Base-by-base conservation (phyloP, 805 yeast genomes). In the Candida tallmaniae region DNA sequence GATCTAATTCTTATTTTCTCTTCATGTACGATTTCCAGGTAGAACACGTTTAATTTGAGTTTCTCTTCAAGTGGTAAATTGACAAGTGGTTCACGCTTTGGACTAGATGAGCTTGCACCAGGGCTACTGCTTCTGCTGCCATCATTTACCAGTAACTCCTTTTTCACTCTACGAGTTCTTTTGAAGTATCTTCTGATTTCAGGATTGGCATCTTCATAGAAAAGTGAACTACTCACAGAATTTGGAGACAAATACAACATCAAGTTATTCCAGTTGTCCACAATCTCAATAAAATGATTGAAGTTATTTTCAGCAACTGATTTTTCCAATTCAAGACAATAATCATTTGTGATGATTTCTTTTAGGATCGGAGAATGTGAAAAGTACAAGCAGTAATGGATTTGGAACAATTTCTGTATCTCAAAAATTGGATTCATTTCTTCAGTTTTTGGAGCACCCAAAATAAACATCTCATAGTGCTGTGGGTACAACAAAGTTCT, bases 371-470 rank as follows among this genome's bases (percentile, higher is more conserved):
- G 48, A 1, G 70, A 63, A 33, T 64, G 65, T 1, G 68, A 63
- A 36, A 67, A 67, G 42, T 59, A 67, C 8, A 67, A 48, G 4
- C 65, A 51, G 34, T 55, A 61, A 38, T 65, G 70, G 11, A 65
- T 57, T 52, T 62, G 65, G 36, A 67, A 59, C 4, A 65, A 44
- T 38, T 58, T 63, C 4, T 77, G 80, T 35, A 82, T 66, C 46
- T 83, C 90, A 32, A 65, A 71, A 29, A 78, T 59, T 4, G 88
- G 85, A 47, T 80, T 78, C 26, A 77, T 62, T 39, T 73, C 78
- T 35, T 75, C 74, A 40, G 69, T 68, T 40, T 73, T 75, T 5
- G 81, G 75, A 11, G 59, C 54, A 3, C 72, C 70, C 23, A 78
- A 53, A 6, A 66, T 40, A 41, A 71, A 78, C 26, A 62, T 60